These are phyloP conservation scores for Kurtzmaniella quercitrusa DNA, from an alignment of 1,139 yeast genomes.

Conservation along the genomic window DNA sequence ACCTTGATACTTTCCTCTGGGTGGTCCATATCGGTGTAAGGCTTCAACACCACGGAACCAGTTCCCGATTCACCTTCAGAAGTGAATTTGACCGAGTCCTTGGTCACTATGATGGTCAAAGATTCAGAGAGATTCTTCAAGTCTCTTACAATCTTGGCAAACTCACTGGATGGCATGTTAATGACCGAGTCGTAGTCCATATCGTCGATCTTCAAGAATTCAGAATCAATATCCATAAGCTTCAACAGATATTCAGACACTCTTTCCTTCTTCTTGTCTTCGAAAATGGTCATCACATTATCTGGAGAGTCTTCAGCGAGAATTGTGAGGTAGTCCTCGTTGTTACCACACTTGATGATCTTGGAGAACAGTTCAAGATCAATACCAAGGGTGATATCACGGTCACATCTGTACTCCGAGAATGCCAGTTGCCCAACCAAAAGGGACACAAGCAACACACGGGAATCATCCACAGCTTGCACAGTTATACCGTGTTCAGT, in stretches of 20 bases:
- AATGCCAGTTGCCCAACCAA: conserved; percentile 90
- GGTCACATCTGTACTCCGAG: conserved; percentile 91
- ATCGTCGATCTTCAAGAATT: conserved; percentile 89
- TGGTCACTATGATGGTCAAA: conserved; percentile 78
- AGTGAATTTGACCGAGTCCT: conserved; percentile 85
- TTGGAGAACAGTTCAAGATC: conserved; percentile 84
- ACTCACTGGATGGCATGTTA: conserved; percentile 83
- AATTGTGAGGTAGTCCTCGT: conserved; percentile 81
- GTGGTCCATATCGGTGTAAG: conserved; percentile 73
- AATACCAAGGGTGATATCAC: conserved; percentile 87
- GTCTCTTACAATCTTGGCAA: conserved; percentile 87
- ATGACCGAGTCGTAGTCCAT: conserved; percentile 86
- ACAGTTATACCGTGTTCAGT: conserved; percentile 91
- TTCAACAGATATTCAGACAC: conserved; percentile 89
- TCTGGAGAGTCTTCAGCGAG: conserved; percentile 93
- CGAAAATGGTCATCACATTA: conserved; percentile 75
- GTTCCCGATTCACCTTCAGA: conserved; percentile 93
- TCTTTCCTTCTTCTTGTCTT: conserved; percentile 85
- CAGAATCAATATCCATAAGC: conserved; percentile 95
- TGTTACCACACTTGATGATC: conserved; percentile 86
- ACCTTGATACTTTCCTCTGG: conserved; percentile 74
- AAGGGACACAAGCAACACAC: conserved; percentile 87
- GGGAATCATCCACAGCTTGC: conserved; percentile 96
- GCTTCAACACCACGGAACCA: conserved; percentile 84
- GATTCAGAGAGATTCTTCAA: conserved; percentile 84